These are phyloP conservation scores for Marasmius fiardii DNA, from an alignment of 1,284 basidiomycete genomes.

Conservation along the genomic window DNA sequence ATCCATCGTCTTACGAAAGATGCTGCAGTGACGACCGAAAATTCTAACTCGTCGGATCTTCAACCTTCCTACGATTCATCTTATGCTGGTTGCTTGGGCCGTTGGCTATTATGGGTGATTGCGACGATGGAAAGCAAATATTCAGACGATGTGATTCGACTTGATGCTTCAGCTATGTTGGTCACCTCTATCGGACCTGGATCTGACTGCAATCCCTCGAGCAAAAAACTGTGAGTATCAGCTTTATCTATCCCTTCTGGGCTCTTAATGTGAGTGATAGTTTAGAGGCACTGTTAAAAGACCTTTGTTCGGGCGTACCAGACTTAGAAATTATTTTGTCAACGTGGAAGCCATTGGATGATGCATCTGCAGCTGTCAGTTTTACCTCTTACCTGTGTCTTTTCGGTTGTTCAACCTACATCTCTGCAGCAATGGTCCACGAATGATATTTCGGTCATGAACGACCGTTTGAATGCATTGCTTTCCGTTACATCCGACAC, in stretches of 20 bases:
- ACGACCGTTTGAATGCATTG: constrained; percentile 44
- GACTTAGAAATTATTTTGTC: constrained; percentile 31
- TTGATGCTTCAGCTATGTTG: constrained; percentile 42
- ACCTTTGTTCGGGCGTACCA: constrained; percentile 33
- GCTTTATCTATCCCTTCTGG: not conserved
- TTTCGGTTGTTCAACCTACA: not conserved
- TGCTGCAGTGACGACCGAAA: too few relatives aligned
- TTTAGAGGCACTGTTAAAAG: constrained; percentile 33
- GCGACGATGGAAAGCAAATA: constrained; percentile 32
- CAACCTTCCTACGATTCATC: constrained; percentile 28
- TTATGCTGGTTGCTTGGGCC: constrained; percentile 57
- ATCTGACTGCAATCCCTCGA: constrained; percentile 17
- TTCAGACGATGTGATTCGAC: constrained; percentile 34
- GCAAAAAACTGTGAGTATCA: constrained; percentile 33
- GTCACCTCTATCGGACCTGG: constrained; percentile 46
- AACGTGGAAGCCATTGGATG: constrained; percentile 2
- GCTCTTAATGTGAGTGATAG: constrained; percentile 23
- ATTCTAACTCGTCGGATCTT: not conserved
- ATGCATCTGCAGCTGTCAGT: constrained; percentile 1
- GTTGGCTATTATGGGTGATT: constrained; percentile 64
- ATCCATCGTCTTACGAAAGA: constrained; percentile 33
- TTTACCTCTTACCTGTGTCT: not conserved
- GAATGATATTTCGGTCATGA: constrained; percentile 49
- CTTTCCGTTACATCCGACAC: constrained; percentile 19
- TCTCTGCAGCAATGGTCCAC: constrained; percentile 52